These are phyloP conservation scores for Rhinocladiella similis DNA, from an alignment of 2,329 filamentous ascomycete species.

Conservation along the genomic window DNA sequence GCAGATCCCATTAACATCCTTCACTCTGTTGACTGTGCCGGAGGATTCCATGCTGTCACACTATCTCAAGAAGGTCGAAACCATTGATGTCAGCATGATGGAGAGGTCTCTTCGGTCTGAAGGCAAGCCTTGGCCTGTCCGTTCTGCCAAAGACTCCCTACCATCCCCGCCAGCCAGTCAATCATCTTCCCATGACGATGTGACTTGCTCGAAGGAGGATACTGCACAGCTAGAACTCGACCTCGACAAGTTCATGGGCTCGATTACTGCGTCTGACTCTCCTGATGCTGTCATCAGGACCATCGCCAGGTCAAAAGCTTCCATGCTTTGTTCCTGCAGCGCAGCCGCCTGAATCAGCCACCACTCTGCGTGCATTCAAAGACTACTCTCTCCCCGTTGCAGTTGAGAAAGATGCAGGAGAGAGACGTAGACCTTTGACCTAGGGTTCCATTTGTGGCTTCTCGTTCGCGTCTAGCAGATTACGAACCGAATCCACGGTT, in stretches of 20 bases:
- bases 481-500: too few relatives aligned
- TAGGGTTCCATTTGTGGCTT: too few relatives aligned
- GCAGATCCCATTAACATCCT: constrained; percentile 16
- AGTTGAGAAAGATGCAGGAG: too few relatives aligned
- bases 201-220: not conserved
- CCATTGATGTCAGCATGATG: constrained; percentile 15
- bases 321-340: not conserved
- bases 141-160: not conserved
- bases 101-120: not conserved
- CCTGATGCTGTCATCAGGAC: constrained; percentile 13
- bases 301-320: constrained; percentile 6
- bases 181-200: not conserved
- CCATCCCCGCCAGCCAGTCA: not conserved
- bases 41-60: constrained; percentile 16
- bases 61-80: constrained; percentile 11
- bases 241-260: constrained; percentile 14
- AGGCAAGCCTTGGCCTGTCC: not conserved
- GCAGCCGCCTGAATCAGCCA: not conserved
- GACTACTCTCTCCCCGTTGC: too few relatives aligned
- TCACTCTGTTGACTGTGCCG: constrained; percentile 17
- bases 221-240: constrained; percentile 4
- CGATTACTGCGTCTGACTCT: constrained; percentile 6
- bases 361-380: not conserved
- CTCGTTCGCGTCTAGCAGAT: too few relatives aligned
- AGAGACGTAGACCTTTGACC: too few relatives aligned